phyloP scores from a whole-genome alignment of 768 basidiomycete genomes.

The Auriscalpium vulgare region DNA sequence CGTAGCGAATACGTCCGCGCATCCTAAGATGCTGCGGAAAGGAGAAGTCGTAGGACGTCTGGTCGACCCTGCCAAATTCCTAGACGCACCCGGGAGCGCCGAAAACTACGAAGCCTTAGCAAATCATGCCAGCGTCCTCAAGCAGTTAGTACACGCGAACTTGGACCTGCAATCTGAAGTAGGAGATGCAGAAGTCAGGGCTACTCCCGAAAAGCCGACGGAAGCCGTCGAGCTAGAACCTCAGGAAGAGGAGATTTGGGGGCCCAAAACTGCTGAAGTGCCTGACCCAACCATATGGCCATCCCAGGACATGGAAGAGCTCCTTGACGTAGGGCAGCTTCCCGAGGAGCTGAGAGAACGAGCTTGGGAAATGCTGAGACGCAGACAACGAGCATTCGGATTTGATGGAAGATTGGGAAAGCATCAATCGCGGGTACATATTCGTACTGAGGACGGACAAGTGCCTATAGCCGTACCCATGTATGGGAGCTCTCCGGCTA shows the following conservation, averaged over 20 bases:
- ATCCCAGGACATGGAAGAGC: neutral
- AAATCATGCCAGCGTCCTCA: neutral
- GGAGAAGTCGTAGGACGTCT: neutral
- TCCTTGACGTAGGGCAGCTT: neutral
- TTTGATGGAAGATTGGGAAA: slow-evolving; percentile 20
- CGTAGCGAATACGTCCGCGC: neutral
- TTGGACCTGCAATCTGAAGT: neutral
- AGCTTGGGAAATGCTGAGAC: neutral
- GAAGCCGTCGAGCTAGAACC: neutral
- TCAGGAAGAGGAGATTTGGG: slow-evolving; percentile 18
- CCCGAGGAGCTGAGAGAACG: slow-evolving; percentile 2
- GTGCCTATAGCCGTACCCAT: slow-evolving; percentile 2
- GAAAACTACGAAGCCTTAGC: neutral
- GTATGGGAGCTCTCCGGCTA: slow-evolving; percentile 3
- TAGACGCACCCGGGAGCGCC: neutral
- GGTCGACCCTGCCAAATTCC: neutral
- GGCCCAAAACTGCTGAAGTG: slow-evolving; percentile 23
- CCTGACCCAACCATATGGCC: slow-evolving; percentile 11
- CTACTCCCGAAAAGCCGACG: neutral
- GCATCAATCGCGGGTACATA: neutral
- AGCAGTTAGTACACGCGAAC: neutral
- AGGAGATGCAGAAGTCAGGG: neutral
- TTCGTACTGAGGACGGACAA: neutral
- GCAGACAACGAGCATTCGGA: slow-evolving; percentile 13
- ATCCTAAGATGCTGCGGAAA: neutral